Evolutionary conservation across 192 early-diverging fungal species (phyloP).

Genomic region (Umbelopsis vinacea): DNA sequence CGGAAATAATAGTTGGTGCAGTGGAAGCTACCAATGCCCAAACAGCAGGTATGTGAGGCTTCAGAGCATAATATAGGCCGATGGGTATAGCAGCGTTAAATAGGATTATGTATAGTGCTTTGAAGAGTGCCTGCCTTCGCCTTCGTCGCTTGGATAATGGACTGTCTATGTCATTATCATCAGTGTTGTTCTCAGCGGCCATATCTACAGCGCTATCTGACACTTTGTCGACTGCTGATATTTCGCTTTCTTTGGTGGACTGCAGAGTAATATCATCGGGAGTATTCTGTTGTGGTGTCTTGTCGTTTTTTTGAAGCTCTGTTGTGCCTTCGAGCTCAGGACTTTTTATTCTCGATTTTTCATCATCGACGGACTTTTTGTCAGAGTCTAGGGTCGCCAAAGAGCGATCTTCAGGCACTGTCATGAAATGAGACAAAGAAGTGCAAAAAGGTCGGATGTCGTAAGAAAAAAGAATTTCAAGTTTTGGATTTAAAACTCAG

Average conservation of each 20-base stretch:
- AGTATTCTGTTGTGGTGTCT: background rate
- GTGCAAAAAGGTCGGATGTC: background rate
- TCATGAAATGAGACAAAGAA: constrained; percentile 13
- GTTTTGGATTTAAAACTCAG: background rate
- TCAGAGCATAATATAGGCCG: constrained; percentile 43
- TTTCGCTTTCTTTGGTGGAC: background rate
- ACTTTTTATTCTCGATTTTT: background rate
- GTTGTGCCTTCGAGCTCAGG: background rate
- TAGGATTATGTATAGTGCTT: constrained; percentile 26
- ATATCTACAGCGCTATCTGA: background rate
- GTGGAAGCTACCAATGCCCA: constrained; percentile 48
- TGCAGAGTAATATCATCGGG: background rate
- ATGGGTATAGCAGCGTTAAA: constrained; percentile 38
- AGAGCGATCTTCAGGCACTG: background rate
- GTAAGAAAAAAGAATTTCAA: background rate
- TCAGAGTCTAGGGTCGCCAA: background rate
- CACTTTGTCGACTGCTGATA: background rate
- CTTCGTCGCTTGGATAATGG: background rate
- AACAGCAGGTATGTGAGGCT: constrained; percentile 39
- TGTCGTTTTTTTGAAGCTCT: background rate
- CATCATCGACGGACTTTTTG: background rate
- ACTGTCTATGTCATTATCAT: background rate
- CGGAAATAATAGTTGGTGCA: constrained; percentile 45
- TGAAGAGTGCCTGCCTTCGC: constrained; percentile 1
- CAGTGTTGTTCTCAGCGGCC: background rate